Conservation (phyloP, 108 stramenopile genomes). For the Aurantiochytrium sp. region DNA sequence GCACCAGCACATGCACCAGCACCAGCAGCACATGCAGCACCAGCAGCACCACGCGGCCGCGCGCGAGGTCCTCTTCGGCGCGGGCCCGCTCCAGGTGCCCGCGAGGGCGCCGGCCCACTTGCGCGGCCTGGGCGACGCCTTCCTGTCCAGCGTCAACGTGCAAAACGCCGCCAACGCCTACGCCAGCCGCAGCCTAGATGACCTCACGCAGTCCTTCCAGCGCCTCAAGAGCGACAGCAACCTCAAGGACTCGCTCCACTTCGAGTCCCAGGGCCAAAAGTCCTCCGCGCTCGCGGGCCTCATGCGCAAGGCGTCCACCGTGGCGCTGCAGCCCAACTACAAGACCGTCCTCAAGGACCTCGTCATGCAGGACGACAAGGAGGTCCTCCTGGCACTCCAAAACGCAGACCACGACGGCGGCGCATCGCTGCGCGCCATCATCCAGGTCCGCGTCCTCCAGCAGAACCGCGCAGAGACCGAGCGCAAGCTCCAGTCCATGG, state of each 20-base stretch:
- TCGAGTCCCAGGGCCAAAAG: not conserved
- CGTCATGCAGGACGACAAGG: not conserved
- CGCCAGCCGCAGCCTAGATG: not conserved
- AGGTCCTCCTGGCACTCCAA: not conserved
- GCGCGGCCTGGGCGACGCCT: too few species aligned
- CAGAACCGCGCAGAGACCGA: not conserved
- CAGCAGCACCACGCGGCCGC: too few species aligned
- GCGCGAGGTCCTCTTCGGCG: too few species aligned
- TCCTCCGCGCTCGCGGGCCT: not conserved
- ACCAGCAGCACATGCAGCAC: too few species aligned
- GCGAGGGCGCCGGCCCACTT: too few species aligned
- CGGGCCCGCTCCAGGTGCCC: too few species aligned
- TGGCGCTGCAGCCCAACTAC: not conserved
- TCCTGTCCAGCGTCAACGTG: not conserved
- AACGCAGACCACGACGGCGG: not conserved
- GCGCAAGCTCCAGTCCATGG: not conserved
- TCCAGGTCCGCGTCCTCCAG: not conserved
- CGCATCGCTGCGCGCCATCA: not conserved
- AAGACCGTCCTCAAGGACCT: not conserved
- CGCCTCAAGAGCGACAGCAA: conserved; percentile 23
- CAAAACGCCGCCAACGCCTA: not conserved
- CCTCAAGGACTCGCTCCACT: not conserved
- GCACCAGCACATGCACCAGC: too few species aligned
- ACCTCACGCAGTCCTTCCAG: not conserved
- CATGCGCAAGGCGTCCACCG: not conserved